phyloP scores from a whole-genome alignment of 106 monocot species.

The Acanthochlamys bracteata region DNA sequence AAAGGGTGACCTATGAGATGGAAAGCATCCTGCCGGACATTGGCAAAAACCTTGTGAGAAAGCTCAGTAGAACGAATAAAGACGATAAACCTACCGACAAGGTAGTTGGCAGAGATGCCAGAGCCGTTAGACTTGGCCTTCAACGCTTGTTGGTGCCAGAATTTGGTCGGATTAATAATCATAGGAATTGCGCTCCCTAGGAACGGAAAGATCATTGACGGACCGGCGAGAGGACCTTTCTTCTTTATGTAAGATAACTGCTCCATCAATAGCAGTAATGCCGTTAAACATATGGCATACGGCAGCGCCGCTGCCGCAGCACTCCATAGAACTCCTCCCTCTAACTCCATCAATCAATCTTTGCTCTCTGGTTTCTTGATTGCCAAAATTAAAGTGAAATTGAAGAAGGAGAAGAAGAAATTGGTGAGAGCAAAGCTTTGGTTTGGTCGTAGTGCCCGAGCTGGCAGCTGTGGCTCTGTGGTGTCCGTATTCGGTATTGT shows the following conservation, averaged over 20 bases:
- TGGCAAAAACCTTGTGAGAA: slow-evolving; percentile 79
- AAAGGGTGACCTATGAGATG: slow-evolving; percentile 92
- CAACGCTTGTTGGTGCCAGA: slow-evolving; percentile 59
- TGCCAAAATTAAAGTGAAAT: not conserved
- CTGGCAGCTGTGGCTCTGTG: too few relatives aligned
- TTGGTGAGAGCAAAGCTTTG: not conserved
- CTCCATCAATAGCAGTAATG: slow-evolving; percentile 36
- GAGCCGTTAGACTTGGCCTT: slow-evolving; percentile 35
- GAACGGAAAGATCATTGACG: slow-evolving; percentile 55
- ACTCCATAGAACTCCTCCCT: not conserved
- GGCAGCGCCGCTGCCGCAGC: slow-evolving; percentile 4
- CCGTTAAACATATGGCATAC: slow-evolving; percentile 16
- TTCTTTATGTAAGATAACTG: slow-evolving; percentile 74
- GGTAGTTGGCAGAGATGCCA: slow-evolving; percentile 74
- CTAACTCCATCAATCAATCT: not conserved
- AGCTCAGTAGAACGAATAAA: slow-evolving; percentile 81
- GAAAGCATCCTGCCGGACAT: slow-evolving; percentile 92
- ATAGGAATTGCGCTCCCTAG: slow-evolving; percentile 71
- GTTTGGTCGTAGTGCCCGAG: not conserved
- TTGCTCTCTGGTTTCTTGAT: not conserved
- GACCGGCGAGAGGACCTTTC: slow-evolving; percentile 71
- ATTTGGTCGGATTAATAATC: slow-evolving; percentile 64
- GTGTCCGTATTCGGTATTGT: too few relatives aligned
- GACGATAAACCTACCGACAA: slow-evolving; percentile 79
- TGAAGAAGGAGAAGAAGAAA: not conserved